Evolutionary conservation across 2,329 filamentous ascomycete genomes (phyloP).

Genomic region (Arthrobotrys pseudoclavata): DNA sequence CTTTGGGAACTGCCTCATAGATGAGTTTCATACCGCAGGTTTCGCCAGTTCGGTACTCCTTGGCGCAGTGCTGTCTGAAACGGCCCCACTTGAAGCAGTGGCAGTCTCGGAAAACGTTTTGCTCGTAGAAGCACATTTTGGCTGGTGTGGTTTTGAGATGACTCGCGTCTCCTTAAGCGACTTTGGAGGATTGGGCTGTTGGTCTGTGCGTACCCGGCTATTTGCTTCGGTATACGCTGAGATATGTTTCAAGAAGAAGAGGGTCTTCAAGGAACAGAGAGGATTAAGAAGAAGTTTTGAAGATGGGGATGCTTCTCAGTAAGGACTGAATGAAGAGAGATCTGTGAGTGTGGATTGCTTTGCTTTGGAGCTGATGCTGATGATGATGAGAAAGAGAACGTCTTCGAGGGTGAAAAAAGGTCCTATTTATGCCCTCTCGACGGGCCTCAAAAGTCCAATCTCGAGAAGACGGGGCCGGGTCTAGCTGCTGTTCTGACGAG

Average conservation of each 20-base stretch:
- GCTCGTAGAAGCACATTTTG: conserved; percentile 96
- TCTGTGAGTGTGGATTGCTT: conserved; percentile 59
- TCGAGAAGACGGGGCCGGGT: conserved; percentile 31
- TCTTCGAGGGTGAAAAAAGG: conserved; percentile 60
- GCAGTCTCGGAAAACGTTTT: conserved; percentile 81
- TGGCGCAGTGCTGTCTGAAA: conserved; percentile 92
- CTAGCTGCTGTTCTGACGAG: conserved; percentile 39
- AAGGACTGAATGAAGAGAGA: conserved; percentile 61
- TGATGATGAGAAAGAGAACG: conserved; percentile 51
- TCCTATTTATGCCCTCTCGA: conserved; percentile 63
- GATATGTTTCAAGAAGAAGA: conserved; percentile 57
- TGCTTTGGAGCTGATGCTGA: conserved; percentile 55
- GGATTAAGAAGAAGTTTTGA: conserved; percentile 60
- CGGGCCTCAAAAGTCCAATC: conserved; percentile 37
- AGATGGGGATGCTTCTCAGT: conserved; percentile 61
- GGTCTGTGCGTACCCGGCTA: conserved; percentile 52
- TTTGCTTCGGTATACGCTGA: conserved; percentile 60
- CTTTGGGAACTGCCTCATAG: conserved; percentile 77
- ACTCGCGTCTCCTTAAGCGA: conserved; percentile 54
- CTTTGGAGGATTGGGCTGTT: conserved; percentile 57
- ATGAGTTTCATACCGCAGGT: conserved; percentile 95
- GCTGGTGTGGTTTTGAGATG: conserved; percentile 57
- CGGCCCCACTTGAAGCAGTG: conserved; percentile 95
- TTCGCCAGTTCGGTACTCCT: conserved; percentile 95
- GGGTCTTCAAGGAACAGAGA: conserved; percentile 53